A percentile compares a stretch with the other conserved stretches of the same genome.
Conservation (phyloP, 257 asterid genomes). For the Plectranthus barbatus region DNA sequence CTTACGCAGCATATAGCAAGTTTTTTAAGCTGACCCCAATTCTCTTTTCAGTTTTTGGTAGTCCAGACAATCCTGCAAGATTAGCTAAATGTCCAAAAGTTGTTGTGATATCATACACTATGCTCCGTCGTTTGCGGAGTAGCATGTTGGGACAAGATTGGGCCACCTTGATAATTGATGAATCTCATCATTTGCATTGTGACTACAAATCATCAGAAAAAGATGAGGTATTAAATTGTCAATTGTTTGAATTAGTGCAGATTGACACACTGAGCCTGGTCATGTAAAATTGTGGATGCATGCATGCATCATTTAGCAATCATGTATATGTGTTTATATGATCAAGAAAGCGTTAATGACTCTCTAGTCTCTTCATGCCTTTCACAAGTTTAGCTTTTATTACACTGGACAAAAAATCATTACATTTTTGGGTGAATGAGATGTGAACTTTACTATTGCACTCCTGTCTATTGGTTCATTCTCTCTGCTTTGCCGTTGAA, state of each 20-base stretch:
- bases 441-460: neutral
- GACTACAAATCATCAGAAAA: slow-evolving; percentile 57
- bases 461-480: neutral
- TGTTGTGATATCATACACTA: slow-evolving; percentile 75
- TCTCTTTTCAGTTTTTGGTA: slow-evolving; percentile 64
- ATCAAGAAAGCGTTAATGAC: neutral
- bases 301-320: neutral
- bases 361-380: neutral
- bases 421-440: neutral
- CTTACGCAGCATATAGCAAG: neutral
- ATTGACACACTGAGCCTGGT: neutral
- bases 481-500: neutral
- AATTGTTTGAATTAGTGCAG: neutral
- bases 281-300: neutral
- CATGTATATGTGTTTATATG: neutral
- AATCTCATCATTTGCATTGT: slow-evolving; percentile 85
- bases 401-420: neutral
- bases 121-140: slow-evolving; percentile 76
- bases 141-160: slow-evolving; percentile 76
- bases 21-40: slow-evolving; percentile 7
- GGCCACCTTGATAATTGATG: slow-evolving; percentile 81
- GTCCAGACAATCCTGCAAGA: slow-evolving; percentile 69
- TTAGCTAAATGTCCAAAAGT: slow-evolving; percentile 61
- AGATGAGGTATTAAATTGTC: slow-evolving; percentile 55
- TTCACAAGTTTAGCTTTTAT: slow-evolving; percentile 1